Evolutionary conservation across 352 stramenopile genomes (phyloP), one percentile per base, ranked within the genome.

Genomic region (Globisporangium barbulae): DNA sequence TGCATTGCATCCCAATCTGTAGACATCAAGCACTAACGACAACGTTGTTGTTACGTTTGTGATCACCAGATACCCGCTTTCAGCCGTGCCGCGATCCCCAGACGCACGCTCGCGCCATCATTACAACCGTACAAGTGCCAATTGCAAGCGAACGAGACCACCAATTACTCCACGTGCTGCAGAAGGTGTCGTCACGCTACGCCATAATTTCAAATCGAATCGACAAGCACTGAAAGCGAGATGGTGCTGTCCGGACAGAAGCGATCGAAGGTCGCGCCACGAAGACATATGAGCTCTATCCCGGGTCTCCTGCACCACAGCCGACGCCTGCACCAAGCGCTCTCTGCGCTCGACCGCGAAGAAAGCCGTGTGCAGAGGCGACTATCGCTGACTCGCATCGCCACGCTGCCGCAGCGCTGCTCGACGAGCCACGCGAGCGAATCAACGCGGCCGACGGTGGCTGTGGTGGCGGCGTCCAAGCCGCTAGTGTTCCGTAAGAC

Each of bases 401-500:
- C 37, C 7, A 42, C 39, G 19, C 33, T 54, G 19, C 63, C 63
- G 8, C 13, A 59, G 68, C 57, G 69, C 45, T 71, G 33, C 47
- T 70, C 54, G 25, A 61, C 19, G 5, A 21, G 2, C 2, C 33
- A 45, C 25, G n/a, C 7, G 3, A 54, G 3, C 49, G 49, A 58
- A 1, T 39, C 33, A 8, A 21, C 65, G 0, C 21, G 44, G 25
- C 61, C 53, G 48, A 52, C 35, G n/a, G 49, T 30, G 44, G 49
- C 28, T 35, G 57, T 65, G 30, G 33, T 45, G 35, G 63, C 66
- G 31, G 30, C 50, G 5, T 39, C 59, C 8, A 82, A 79, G 35
- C 75, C 71, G 10, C 55, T 86, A 0, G 67, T 80, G 37, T 87
- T 84, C 39, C 68, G 78, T 21, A 87, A 84, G 61, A 87, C 78